Base-by-base conservation (phyloP, 192 early-diverging fungal genomes). In the Mycoemilia scoparia region DNA sequence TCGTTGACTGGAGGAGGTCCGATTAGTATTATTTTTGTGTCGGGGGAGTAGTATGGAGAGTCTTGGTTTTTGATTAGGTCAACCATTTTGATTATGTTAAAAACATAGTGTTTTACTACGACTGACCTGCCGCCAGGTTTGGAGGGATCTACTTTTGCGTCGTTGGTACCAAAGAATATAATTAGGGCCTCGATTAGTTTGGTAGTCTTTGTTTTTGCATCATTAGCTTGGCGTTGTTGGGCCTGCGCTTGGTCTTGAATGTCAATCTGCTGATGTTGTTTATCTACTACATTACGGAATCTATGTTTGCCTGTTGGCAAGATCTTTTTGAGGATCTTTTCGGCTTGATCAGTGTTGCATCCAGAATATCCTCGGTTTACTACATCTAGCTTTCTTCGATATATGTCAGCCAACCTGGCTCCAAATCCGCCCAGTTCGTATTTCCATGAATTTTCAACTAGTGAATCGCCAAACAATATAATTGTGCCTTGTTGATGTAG, bases 161-260 rank as follows among this genome's bases (percentile, higher is more conserved):
- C 87, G 46, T 88, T 87, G 4, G 87, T 70, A 15, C 87, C 87
- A 34, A 84, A 67, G 33, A 80, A 82, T 14, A 92, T 44, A 12
- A 66, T 68, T 46, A 84, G 43, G 20, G 83, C 56, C 8, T 50
- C 45, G 19, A 77, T 51, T n/a, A n/a, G n/a, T n/a, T n/a, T n/a
- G n/a, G n/a, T n/a, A n/a, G n/a, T n/a, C n/a, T n/a, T n/a, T n/a
- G n/a, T n/a, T n/a, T n/a, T n/a, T n/a, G n/a, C n/a, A n/a, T n/a
- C n/a, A n/a, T n/a, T n/a, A n/a, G n/a, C n/a, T n/a, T n/a, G n/a
- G n/a, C n/a, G n/a, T n/a, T n/a, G n/a, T n/a, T n/a, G n/a, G n/a
- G n/a, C n/a, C n/a, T n/a, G n/a, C n/a, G n/a, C n/a, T n/a, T n/a
- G n/a, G n/a, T n/a, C n/a, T 29, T 29, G 16, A 29, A 25, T 29